Conservation (phyloP, 768 basidiomycete genomes). For the Pisolithus orientalis region DNA sequence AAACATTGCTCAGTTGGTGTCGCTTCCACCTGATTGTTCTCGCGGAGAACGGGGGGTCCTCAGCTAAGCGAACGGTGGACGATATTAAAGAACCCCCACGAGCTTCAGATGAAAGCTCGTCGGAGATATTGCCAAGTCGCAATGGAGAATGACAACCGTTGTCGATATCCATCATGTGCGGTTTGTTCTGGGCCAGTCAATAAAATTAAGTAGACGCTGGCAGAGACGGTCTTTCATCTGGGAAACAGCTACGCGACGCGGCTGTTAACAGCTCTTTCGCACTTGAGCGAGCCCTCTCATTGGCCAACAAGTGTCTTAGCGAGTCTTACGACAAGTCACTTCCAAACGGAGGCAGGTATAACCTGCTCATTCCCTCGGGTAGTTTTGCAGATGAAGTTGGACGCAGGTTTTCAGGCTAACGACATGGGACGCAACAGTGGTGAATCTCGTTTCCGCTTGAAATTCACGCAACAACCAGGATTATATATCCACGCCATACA, state of each 20-base stretch:
- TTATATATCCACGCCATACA: not conserved
- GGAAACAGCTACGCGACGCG: too few species aligned
- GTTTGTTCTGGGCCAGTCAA: not conserved
- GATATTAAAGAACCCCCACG: not conserved
- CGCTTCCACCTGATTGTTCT: constrained; percentile 18
- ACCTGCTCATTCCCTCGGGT: too few species aligned
- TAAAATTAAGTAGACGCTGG: not conserved
- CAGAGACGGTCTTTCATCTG: too few species aligned
- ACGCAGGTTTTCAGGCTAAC: too few species aligned
- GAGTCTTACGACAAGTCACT: too few species aligned
- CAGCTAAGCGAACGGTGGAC: not conserved
- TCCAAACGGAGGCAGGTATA: too few species aligned
- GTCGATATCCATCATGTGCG: not conserved
- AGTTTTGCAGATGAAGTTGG: too few species aligned
- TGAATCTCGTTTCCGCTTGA: not conserved
- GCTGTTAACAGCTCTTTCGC: too few species aligned
- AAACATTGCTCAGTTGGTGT: constrained; percentile 17
- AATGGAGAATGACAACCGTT: not conserved
- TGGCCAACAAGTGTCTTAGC: too few species aligned
- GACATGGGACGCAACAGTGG: too few species aligned
- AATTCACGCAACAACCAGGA: not conserved
- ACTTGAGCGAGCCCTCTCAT: too few species aligned
- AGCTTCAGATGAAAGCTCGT: not conserved
- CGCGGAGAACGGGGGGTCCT: constrained; percentile 15
- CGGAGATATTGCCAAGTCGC: constrained; percentile 5